These are phyloP conservation scores for Chrysoporthe puriensis DNA, from an alignment of 2,329 filamentous ascomycete genomes.

Conservation along the genomic window DNA sequence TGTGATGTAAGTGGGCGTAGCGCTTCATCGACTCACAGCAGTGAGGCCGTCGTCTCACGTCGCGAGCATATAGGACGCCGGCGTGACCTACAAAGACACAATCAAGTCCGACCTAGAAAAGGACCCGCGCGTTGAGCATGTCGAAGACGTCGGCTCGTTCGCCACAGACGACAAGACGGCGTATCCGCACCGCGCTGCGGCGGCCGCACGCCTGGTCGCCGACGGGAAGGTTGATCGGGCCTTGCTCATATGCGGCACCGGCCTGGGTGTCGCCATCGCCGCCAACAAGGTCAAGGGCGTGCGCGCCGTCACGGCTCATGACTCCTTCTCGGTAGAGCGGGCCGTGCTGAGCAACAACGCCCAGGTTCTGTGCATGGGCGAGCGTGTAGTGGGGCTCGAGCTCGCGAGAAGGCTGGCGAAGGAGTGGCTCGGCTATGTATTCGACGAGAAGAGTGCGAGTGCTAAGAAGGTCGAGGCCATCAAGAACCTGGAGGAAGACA, in stretches of 20 bases:
- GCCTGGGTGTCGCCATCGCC: conserved; percentile 83
- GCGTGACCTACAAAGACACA: conserved; percentile 76
- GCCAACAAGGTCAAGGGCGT: conserved; percentile 88
- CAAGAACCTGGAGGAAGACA: conserved; percentile 36
- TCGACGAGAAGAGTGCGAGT: conserved; percentile 66
- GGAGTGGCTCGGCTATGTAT: conserved; percentile 85
- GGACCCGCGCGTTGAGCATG: conserved; percentile 66
- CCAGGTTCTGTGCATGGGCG: conserved; percentile 84
- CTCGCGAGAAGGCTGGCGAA: conserved; percentile 74
- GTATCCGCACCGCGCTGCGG: conserved; percentile 78
- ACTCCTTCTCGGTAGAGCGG: conserved; percentile 81
- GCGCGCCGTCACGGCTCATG: conserved; percentile 86
- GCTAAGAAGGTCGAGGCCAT: conserved; percentile 54
- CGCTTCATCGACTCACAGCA: not conserved
- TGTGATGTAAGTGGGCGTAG: conserved; percentile 51
- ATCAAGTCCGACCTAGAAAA: conserved; percentile 74
- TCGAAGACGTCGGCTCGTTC: conserved; percentile 76
- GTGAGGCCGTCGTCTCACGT: not conserved
- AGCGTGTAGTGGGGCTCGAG: conserved; percentile 81
- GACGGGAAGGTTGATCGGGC: conserved; percentile 74
- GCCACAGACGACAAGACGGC: conserved; percentile 72
- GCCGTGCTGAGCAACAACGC: conserved; percentile 83
- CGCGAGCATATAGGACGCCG: conserved; percentile 61
- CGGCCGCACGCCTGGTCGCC: conserved; percentile 67
- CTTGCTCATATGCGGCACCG: conserved; percentile 82